Conservation (phyloP, 2,329 filamentous ascomycete species). For the Calonectria leucothoes region DNA sequence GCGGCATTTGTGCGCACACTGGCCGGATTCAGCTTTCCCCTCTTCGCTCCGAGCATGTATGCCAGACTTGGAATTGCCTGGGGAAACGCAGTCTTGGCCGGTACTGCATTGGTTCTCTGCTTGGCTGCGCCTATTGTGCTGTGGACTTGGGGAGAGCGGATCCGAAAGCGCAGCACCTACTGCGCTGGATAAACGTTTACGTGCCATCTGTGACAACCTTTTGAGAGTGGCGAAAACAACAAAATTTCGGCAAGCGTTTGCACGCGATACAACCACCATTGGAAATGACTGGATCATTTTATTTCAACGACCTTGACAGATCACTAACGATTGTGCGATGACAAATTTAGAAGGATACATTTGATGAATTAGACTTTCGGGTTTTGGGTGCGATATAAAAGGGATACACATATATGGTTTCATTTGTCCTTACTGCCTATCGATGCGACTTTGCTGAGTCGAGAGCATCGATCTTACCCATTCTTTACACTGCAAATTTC, state of each 20-base stretch:
- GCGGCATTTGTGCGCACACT: constrained; percentile 66
- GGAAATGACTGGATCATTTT: not conserved
- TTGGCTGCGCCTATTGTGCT: constrained; percentile 29
- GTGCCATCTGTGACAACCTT: not conserved
- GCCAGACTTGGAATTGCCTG: constrained; percentile 55
- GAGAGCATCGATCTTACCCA: not conserved
- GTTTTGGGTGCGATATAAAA: not conserved
- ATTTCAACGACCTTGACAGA: too few species aligned
- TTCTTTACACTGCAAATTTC: not conserved
- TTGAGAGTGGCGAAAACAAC: not conserved
- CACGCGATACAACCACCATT: not conserved
- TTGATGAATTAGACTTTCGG: not conserved
- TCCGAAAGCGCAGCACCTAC: constrained; percentile 34
- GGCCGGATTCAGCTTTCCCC: constrained; percentile 67
- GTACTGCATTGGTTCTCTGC: constrained; percentile 36
- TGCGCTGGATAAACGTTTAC: constrained; percentile 2
- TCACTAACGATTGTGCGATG: not conserved
- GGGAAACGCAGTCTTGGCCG: constrained; percentile 53
- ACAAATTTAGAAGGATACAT: not conserved
- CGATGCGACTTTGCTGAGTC: not conserved
- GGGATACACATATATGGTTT: not conserved
- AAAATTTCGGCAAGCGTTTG: not conserved
- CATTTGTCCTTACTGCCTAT: not conserved
- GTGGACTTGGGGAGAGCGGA: constrained; percentile 34
- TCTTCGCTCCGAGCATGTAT: constrained; percentile 63